Percentiles rank a stretch among this genome's conserved stretches.
These are phyloP conservation scores for Xylaria scruposa DNA, from an alignment of 495 filamentous ascomycete genomes.

Conservation along the genomic window DNA sequence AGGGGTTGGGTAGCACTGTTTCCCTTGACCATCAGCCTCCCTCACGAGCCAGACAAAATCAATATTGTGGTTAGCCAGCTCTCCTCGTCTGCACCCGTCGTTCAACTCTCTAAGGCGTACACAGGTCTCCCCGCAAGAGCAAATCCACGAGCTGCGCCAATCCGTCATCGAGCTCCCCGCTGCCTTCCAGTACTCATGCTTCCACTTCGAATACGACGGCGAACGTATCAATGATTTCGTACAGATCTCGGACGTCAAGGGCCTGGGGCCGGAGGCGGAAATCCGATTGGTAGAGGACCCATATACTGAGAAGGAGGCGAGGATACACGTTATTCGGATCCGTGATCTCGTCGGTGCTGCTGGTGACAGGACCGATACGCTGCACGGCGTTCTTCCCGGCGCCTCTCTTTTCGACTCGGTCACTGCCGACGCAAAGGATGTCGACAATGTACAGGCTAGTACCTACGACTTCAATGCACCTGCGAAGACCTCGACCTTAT, in stretches of 20 bases:
- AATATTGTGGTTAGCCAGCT: slow-evolving; percentile 74
- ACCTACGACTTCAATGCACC: slow-evolving; percentile 78
- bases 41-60: slow-evolving; percentile 78
- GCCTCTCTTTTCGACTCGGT: slow-evolving; percentile 84
- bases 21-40: slow-evolving; percentile 82
- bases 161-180: slow-evolving; percentile 93
- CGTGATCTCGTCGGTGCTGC: slow-evolving; percentile 92
- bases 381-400: slow-evolving; percentile 89
- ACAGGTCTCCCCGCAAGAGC: slow-evolving; percentile 90
- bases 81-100: slow-evolving; percentile 27
- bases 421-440: slow-evolving; percentile 52
- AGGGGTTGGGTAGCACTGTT: slow-evolving; percentile 58
- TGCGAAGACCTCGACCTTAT: slow-evolving; percentile 70
- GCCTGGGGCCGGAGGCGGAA: slow-evolving; percentile 73
- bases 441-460: slow-evolving; percentile 60
- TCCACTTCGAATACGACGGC: slow-evolving; percentile 90
- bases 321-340: slow-evolving; percentile 89
- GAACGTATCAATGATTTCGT: slow-evolving; percentile 92
- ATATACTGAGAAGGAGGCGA: slow-evolving; percentile 98
- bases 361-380: slow-evolving; percentile 82
- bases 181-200: slow-evolving; percentile 97
- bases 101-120: slow-evolving; percentile 36
- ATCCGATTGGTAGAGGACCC: slow-evolving; percentile 89
- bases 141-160: slow-evolving; percentile 96
- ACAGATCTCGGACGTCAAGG: slow-evolving; percentile 90